Base-by-base conservation (phyloP, 768 basidiomycete species). In the Hypholoma fasciculare region DNA sequence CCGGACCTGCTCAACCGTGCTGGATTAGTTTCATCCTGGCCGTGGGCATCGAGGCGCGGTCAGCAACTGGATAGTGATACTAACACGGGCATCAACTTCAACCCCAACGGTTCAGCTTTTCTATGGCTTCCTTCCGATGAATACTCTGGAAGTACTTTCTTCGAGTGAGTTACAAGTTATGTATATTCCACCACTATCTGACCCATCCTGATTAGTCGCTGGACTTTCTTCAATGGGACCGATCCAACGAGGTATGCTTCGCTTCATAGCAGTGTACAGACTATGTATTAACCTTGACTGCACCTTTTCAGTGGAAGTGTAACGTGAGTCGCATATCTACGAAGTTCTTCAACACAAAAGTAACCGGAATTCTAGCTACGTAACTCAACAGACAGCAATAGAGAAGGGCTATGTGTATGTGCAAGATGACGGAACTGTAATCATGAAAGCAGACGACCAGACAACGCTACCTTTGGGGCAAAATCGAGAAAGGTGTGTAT, bases 361-460 rank as follows among this genome's bases (percentile, higher is more conserved):
- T 23, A 23, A 23, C 23, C 23, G 23, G 23, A 23, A n/a, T 20
- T 26, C 20, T 26, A 68, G 67, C 58, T 93, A 88, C 69, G 84
- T 90, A 44, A 75, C 88, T 64, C 56, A 70, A 54, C 71, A 70
- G n/a, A 78, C 76, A 43, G 90, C 90, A 2, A 79, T 87, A 60
- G 65, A 71, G 5, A 72, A 79, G 52, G 74, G 78, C 23, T 78
- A 91, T 4, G 82, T 81, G 7, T 90, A 78, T 67, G 80, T 88
- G 14, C 73, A 81, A 8, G 75, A 77, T n/a, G 76, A 87, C 64
- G 82, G 80, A 27, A 80, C 78, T 39, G 87, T 88, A 17, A 76
- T 91, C 23, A 91, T 93, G 89, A 85, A 87, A 69, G 89, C 88
- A n/a, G 91, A 93, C 58, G 79, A 90, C 63, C 86, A 80, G 1